Base-by-base conservation (phyloP, 345 rosid species). In the Trapa bicornis region DNA sequence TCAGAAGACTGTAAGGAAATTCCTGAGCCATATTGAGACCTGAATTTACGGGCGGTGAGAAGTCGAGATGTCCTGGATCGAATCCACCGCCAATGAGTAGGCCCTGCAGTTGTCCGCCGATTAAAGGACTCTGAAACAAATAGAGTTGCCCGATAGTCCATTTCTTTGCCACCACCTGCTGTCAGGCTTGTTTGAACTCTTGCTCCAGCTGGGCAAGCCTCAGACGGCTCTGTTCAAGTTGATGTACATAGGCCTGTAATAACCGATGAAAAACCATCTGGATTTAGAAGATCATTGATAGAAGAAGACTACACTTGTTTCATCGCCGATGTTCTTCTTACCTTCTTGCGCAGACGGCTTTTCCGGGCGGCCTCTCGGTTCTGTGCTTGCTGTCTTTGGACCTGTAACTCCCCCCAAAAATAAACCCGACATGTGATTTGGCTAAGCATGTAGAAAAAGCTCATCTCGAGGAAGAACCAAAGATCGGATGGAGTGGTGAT, bases 311-410 rank as follows among this genome's bases (percentile, higher is more conserved):
- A n/a, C n/a, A n/a, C n/a, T 16, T 32, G 22, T 22, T 35, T 35
- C 14, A 11, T 6, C 1, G 12, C 1, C 32, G 33, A 5, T 33
- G 14, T 43, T 68, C 22, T 56, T n/a, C 37, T 37, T 16, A 94
- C 99, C 88, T 94, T 94, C 76, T 91, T 94, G 74, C 99, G 83
- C 76, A 94, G 64, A 61, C 99, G 97, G 75, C 99, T 89, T 75
- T 94, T 94, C 68, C 96, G 89, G 61, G 99, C 99, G 78, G 99
- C 99, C 80, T 91, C 97, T 4, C 97, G 96, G 50, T 94, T 94
- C 72, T 91, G 97, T 36, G 97, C 97, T 37, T 91, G 97, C 54
- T 97, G 87, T 77, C 97, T 86, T 74, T 87, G 95, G 74, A 85
- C 75, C 99, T 91, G 11, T 1, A 45, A 45, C n/a, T n/a, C n/a